Base-by-base conservation (phyloP, 2,329 filamentous ascomycete species). In the Pseudocercospora eumusae region DNA sequence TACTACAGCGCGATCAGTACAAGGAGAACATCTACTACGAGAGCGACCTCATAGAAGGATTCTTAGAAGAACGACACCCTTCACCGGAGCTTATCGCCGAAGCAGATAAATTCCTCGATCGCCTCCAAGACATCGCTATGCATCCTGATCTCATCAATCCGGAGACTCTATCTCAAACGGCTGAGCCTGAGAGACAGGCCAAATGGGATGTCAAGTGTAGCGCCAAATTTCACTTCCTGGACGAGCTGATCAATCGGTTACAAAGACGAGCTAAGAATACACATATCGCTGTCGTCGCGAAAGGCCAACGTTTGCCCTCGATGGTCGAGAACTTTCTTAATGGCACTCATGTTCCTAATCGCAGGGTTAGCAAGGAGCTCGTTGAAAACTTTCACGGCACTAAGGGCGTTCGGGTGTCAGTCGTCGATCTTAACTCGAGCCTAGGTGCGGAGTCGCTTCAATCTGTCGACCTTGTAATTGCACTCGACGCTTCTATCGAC, bases 401-500 rank as follows among this genome's bases (percentile, higher is more conserved):
- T 47, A 64, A 49, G 18, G 62, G 66, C 1, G 18, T 71, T 2
- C 67, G 61, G 7, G 70, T 79, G 6, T 78, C 77, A 0, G 68
- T 80, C 1, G 56, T 80, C 3, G 68, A 75, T 15, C 69, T 69
- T 11, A 28, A 54, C 18, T 21, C 52, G 7, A 63, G 68, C 10
- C 64, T 66, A 20, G 63, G 68, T 6, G 64, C 65, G 4, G 66
- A 68, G 13, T 57, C 70, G 9, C 59, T 73, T 2, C 64, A 68
- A 8, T 60, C 69, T n/a, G 72, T 75, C 0, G 73, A 78, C 58
- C 64, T 79, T 2, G 74, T 80, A 13, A 71, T 81, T n/a, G 76
- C 75, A 33, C 64, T 81, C 7, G 75, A 80, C 56, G 74, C 75
- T 11, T 67, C 69, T 2, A 56, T 61, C 0, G 49, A 66, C n/a